Evolutionary conservation across 192 early-diverging fungal species (phyloP), one percentile per base, ranked within the genome.

Genomic region (Geranomyces michiganensis): DNA sequence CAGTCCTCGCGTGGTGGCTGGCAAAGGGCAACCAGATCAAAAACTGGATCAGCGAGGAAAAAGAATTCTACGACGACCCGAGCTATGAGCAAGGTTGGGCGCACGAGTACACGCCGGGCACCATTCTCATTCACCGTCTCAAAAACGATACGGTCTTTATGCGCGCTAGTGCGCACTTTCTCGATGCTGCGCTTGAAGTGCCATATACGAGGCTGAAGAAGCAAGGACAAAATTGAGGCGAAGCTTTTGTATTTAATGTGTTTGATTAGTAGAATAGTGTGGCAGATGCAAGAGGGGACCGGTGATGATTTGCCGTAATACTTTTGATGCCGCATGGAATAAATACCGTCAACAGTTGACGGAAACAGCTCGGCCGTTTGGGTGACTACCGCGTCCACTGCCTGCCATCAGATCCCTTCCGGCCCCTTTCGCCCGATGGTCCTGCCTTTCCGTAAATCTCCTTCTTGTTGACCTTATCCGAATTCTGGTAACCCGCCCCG

Each of bases 301-400:
- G n/a, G n/a, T n/a, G n/a, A n/a, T n/a, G n/a, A n/a, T n/a, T n/a
- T n/a, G n/a, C n/a, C n/a, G n/a, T n/a, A n/a, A n/a, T n/a, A n/a
- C n/a, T n/a, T n/a, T n/a, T n/a, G n/a, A n/a, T n/a, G n/a, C n/a
- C n/a, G n/a, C n/a, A n/a, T n/a, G n/a, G 10, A 41, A 41, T 41
- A 41, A 41, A 41, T 41, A 41, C 10, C 10, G 36, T 7, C 5
- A 10, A 3, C 10, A 41, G 36, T 41, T 3, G 10, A 41, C 36
- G 36, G 36, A 10, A 41, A 10, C 36, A 10, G 36, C 36, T 10
- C 36, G 3, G 36, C 3, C 36, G 5, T 7, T 10, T 41, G 36
- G 10, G 5, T 41, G 36, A 53, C 58, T 68, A 81, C 41, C 80
- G 69, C 43, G 67, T 69, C 80, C 80, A 81, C 70, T 81, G 80